Base-by-base conservation (phyloP, 129 eudicot species). In the Lactuca sativa region DNA sequence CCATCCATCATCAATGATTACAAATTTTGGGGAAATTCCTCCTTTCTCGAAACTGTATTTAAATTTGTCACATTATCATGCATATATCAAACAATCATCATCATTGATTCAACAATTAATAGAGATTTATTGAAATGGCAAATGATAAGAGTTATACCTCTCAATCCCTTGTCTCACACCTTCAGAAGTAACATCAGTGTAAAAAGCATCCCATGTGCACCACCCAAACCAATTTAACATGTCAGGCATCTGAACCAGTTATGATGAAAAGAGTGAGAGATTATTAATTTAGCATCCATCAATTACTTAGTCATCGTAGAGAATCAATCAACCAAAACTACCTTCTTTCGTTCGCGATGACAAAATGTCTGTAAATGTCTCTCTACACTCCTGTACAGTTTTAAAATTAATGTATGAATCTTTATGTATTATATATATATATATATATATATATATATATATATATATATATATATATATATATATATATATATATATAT, bases 171-270 rank as follows among this genome's bases (percentile, higher is more conserved):
- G 84, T 74, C 82, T 89, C 53, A 89, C 90, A 37, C 91, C 96
- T 72, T 89, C 84, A 44, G 92, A 78, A 36, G 91, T 84, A 61
- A 92, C 96, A 3, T 89, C 85, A 0, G 98, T 92, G 36, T 92
- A 92, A 74, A 92, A 92, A 14, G 98, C 96, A 77, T 92, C 98
- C 98, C 98, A 92, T 31, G 96, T 86, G 69, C 96, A 92, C 98
- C 98, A 92, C n/a, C 98, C 96, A 43, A 92, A 92, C 98, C 98
- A 92, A 78, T 92, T 86, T 74, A 92, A 73, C 82, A 89, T 80
- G 34, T 84, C 91, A 9, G 98, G 98, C 88, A 89, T 88, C 98
- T 92, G 80, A 71, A 73, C 14, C 34, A 75, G 6, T 62, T 59
- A 72, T 40, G 34, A 55, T 61, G 5, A 9, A 31, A 4, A 66